phyloP scores from a whole-genome alignment of 345 rosid genomes.

The Eutrema yunnanense region DNA sequence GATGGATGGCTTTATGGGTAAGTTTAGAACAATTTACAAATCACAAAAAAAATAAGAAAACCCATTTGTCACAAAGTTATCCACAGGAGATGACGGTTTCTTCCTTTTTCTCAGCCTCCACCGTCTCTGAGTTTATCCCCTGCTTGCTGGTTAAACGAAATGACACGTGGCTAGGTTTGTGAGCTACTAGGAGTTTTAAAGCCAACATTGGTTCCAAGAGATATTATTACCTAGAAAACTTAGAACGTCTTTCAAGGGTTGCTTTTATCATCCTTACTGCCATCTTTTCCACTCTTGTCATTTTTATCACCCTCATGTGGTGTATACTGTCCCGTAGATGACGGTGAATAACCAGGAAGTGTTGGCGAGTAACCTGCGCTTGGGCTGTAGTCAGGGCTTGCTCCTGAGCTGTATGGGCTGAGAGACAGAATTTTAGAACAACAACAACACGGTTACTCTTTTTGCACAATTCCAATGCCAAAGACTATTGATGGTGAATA shows the following conservation, averaged over 20 bases:
- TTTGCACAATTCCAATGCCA: background rate
- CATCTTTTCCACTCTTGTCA: conserved; percentile 38
- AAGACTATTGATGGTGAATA: background rate
- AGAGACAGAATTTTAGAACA: background rate
- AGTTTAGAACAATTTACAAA: conserved; percentile 20
- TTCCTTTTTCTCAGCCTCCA: conserved; percentile 8
- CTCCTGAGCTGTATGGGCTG: conserved; percentile 79
- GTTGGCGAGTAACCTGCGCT: conserved; percentile 87
- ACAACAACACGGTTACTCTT: background rate
- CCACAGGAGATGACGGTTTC: conserved; percentile 2
- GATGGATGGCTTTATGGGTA: conserved; percentile 9
- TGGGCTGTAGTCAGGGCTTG: conserved; percentile 71
- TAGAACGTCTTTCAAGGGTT: conserved; percentile 5
- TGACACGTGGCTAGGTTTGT: background rate
- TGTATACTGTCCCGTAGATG: conserved; percentile 74
- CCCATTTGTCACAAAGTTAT: background rate
- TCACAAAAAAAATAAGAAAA: background rate
- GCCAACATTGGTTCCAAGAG: background rate
- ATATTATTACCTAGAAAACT: conserved; percentile 10
- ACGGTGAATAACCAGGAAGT: conserved; percentile 75
- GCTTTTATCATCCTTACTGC: conserved; percentile 20
- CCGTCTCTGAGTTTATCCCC: background rate
- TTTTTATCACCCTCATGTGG: conserved; percentile 57
- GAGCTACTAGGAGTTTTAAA: background rate
- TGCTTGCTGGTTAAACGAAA: background rate